Base-by-base conservation (phyloP, 1,284 basidiomycete genomes). In the Erythrobasidium hasegawianum region DNA sequence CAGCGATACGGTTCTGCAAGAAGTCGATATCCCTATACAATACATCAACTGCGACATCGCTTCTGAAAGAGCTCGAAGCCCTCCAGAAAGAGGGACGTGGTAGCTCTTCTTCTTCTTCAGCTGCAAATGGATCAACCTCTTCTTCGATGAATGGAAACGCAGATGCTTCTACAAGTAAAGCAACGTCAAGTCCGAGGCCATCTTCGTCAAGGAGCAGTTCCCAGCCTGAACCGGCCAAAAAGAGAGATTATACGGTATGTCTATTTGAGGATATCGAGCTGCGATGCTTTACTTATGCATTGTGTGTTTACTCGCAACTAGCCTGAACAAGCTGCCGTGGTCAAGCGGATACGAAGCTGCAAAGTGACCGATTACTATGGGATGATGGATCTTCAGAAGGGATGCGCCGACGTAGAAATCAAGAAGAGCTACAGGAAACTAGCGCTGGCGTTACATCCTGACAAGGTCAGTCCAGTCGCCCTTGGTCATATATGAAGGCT, bases 281-380 rank as follows among this genome's bases (percentile, higher is more conserved):
- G 33, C 11, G 5, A 33, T 33, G 11, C 33, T 33, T 33, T 33
- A 33, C 33, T 33, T 5, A 33, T 33, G 33, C 33, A 5, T 11
- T 5, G 11, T 33, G 33, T 33, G 33, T 5, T 11, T 4, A 33
- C 11, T 33, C 11, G 33, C n/a, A n/a, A 33, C 33, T 33, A 33
- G 33, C 20, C 62, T 24, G 62, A 65, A 38, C 62, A 65, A 53
- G 62, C 62, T 47, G 55, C 86, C 16, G 83, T 96, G 45, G 96
- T 99, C 65, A 90, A 89, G 76, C 82, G 91, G 56, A 87, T 99
- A 64, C 84, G 87, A 73, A 79, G 82, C 38, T 97, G 95, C 80
- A 89, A 89, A 76, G 82, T 86, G 20, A 88, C 89, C 53, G 87
- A 92, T 76, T 99, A 96, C 78, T 99, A 99, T 78, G 88, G 90